Evolutionary conservation across 192 early-diverging fungal genomes (phyloP), one percentile per base, ranked within the genome.

Genomic region (Fimicolochytrium jonesii): DNA sequence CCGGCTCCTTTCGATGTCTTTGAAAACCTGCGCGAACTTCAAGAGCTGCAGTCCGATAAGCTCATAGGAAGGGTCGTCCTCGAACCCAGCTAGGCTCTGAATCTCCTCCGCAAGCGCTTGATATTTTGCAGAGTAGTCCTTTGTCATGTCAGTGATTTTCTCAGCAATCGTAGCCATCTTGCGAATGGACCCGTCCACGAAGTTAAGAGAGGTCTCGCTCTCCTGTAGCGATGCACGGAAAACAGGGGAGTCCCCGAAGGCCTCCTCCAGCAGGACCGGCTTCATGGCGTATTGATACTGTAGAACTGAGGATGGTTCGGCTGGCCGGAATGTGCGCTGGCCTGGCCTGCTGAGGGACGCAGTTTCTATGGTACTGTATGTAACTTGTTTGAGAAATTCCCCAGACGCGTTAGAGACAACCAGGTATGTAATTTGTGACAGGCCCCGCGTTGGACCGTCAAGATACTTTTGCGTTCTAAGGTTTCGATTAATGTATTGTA

Each of bases 1-100:
- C 20, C 65, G 39, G 33, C 59, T 59, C 10, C 65, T 30, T 31
- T 67, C 65, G 15, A 67, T 67, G 32, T 67, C 65, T 48, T 67
- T 59, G 33, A 67, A 37, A 28, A 54, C 57, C 33, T 67, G 65
- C 0, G 59, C 46, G 39, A 67, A 61, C 30, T 64, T 64, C 3
- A 46, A 28, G n/a, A 62, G 48, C 60, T 62, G 48, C 17, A 17
- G 7, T 31, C 2, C 25, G n/a, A 22, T n/a, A 28, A 55, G 28
- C 52, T 64, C 62, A 32, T 50, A 67, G 1, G 59, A 35, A 9
- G 65, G 59, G 29, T 67, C 65, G 61, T 61, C 49, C 20, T 67
- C 65, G 20, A 10, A 22, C 29, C 37, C 57, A 17, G 20, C 65
- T 13, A 61, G 22, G n/a, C 6, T 11, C 25, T 60, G 45, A 17